Percentiles rank a stretch among this genome's conserved stretches.
These are phyloP conservation scores for Lentinula edodes DNA, from an alignment of 768 basidiomycete species.

Conservation along the genomic window DNA sequence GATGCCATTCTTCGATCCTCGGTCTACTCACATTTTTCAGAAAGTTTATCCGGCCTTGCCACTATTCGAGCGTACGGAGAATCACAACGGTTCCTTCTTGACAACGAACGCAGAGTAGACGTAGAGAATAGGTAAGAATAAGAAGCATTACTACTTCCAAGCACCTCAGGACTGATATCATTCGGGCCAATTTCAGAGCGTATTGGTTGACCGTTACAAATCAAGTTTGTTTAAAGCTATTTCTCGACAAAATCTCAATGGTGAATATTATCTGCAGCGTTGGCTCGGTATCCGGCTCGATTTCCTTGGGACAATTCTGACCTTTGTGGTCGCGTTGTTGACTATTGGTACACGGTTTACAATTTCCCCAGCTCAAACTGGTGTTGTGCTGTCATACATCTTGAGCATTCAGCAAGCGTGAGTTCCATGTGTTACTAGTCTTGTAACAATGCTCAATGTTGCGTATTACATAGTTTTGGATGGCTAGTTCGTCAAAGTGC, in stretches of 20 bases:
- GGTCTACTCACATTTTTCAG: constrained; percentile 89
- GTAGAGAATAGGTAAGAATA: constrained; percentile 66
- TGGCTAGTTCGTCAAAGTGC: constrained; percentile 75
- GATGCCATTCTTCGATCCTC: constrained; percentile 85
- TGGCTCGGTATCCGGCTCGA: constrained; percentile 93
- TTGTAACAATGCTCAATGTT: neutral
- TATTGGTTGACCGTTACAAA: constrained; percentile 86
- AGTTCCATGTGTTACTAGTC: constrained; percentile 7
- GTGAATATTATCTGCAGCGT: constrained; percentile 32
- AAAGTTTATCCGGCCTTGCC: constrained; percentile 79
- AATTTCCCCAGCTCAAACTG: constrained; percentile 76
- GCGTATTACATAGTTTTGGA: constrained; percentile 42
- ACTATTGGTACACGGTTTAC: constrained; percentile 67
- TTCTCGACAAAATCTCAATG: neutral
- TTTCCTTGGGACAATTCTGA: constrained; percentile 66
- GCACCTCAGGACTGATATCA: neutral
- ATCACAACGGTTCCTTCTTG: constrained; percentile 62
- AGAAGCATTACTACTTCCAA: neutral
- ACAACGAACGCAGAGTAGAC: constrained; percentile 74
- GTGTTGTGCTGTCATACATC: constrained; percentile 75
- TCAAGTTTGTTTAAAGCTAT: constrained; percentile 38
- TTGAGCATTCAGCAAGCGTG: constrained; percentile 69
- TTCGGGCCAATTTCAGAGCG: constrained; percentile 37
- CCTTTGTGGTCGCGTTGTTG: constrained; percentile 76
- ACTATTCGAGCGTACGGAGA: constrained; percentile 90